phyloP scores from a whole-genome alignment of 352 stramenopile species.

The Pseudoperonospora humuli region DNA sequence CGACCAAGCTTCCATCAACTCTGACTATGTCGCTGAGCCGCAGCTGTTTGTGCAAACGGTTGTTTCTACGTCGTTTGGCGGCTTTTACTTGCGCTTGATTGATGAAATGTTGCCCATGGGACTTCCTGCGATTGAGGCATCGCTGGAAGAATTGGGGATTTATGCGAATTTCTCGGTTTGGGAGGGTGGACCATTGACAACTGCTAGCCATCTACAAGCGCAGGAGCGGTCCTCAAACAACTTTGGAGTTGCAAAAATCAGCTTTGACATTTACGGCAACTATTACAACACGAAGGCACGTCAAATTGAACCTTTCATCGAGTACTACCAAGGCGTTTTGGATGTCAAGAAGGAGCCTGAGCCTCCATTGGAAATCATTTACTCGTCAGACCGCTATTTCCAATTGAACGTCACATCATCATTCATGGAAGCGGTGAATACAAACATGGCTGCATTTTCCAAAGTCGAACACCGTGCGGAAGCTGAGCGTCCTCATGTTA shows the following conservation, averaged over 20 bases:
- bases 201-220: constrained; percentile 29
- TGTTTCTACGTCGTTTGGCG: constrained; percentile 74
- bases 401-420: constrained; percentile 79
- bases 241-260: constrained; percentile 65
- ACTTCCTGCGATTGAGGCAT: constrained; percentile 70
- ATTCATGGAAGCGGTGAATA: constrained; percentile 78
- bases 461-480: constrained; percentile 40
- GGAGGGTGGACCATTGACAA: constrained; percentile 36
- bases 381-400: constrained; percentile 77
- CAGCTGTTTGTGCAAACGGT: constrained; percentile 75
- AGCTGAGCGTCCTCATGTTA: constrained; percentile 64
- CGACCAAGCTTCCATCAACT: constrained; percentile 13
- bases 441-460: constrained; percentile 55
- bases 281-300: constrained; percentile 80
- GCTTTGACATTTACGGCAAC: constrained; percentile 80
- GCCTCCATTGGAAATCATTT: constrained; percentile 54
- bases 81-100: constrained; percentile 81
- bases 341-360: constrained; percentile 73
- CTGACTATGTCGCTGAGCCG: constrained; percentile 15
- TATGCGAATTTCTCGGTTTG: constrained; percentile 67
- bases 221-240: constrained; percentile 49
- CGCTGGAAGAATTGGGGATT: constrained; percentile 66
- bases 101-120: constrained; percentile 73
- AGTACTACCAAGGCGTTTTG: constrained; percentile 76
- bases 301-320: constrained; percentile 78